Percentiles rank a stretch among this genome's conserved stretches.
Evolutionary conservation across 139 green algal species (phyloP).

Genomic region (Edaphochlamys debaryana): DNA sequence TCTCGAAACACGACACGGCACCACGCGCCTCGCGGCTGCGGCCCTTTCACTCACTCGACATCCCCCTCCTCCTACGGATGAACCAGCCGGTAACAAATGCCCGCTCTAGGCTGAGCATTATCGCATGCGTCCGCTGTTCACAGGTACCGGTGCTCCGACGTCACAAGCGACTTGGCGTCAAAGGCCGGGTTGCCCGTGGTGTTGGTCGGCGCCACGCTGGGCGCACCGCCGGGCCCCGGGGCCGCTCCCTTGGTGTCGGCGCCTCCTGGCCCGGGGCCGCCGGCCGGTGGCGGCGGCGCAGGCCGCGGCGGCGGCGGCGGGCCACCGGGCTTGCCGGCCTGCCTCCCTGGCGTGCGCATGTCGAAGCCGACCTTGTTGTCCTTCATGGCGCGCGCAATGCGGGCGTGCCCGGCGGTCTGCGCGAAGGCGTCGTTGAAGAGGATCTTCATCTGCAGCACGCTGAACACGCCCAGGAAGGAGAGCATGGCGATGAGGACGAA

Average conservation of each 20-base stretch:
- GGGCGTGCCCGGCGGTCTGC: slow-evolving; percentile 48
- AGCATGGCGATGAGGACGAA: slow-evolving; percentile 58
- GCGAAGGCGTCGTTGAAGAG: slow-evolving; percentile 66
- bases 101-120: too few relatives aligned
- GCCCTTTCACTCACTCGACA: too few relatives aligned
- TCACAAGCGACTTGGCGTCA: not conserved
- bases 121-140: too few relatives aligned
- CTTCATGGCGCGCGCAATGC: slow-evolving; percentile 56
- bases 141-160: slow-evolving; percentile 42
- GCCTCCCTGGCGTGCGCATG: slow-evolving; percentile 10
- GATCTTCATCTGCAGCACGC: slow-evolving; percentile 60
- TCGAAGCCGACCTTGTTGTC: slow-evolving; percentile 44
- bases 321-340: not conserved
- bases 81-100: too few relatives aligned
- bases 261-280: too few relatives aligned
- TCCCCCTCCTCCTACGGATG: too few relatives aligned
- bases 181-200: not conserved
- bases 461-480: slow-evolving; percentile 52
- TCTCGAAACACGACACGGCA: too few relatives aligned
- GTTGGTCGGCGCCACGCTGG: not conserved
- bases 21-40: too few relatives aligned
- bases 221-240: too few relatives aligned
- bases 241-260: too few relatives aligned
- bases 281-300: not conserved
- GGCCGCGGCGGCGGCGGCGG: not conserved